Conservation (phyloP, 371 early-diverging fungal genomes). For the Amoeboaphelidium occidentale region DNA sequence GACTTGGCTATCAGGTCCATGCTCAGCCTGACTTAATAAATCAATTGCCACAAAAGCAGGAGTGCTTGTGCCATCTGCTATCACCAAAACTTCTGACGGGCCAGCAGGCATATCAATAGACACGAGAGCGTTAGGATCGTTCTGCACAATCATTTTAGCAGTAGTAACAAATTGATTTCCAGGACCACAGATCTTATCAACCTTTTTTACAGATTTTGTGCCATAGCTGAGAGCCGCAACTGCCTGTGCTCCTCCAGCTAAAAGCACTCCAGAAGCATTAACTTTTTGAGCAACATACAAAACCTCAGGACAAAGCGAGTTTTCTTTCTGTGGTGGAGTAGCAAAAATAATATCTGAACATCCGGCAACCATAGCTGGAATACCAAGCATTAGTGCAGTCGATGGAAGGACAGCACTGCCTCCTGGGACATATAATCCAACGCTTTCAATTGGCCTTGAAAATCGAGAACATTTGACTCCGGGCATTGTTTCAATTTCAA, state of each 20-base stretch:
- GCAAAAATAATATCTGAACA: conserved; percentile 82
- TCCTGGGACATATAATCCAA: conserved; percentile 92
- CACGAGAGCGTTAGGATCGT: conserved; percentile 68
- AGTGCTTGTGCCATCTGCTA: conserved; percentile 58
- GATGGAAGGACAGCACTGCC: conserved; percentile 92
- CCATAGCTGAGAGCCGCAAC: conserved; percentile 15
- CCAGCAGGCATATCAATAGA: conserved; percentile 97
- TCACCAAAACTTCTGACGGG: conserved; percentile 83
- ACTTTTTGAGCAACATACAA: conserved; percentile 92
- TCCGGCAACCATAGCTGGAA: conserved; percentile 91
- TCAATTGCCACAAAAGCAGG: conserved; percentile 85
- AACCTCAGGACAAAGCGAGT: conserved; percentile 76
- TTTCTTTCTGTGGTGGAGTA: conserved; percentile 82
- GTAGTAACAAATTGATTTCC: conserved; percentile 97
- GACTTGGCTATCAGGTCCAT: conserved; percentile 61
- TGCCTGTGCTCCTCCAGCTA: conserved; percentile 94
- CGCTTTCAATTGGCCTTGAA: conserved; percentile 73
- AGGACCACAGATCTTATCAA: conserved; percentile 95
- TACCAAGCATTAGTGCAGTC: conserved; percentile 80
- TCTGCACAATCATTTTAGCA: conserved; percentile 86
- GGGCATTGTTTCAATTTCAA: conserved; percentile 81
- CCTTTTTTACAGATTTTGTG: conserved; percentile 81
- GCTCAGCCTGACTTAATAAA: conserved; percentile 87
- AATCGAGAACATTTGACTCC: conserved; percentile 81
- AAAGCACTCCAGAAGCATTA: conserved; percentile 63